Evolutionary conservation across 192 early-diverging fungal genomes (phyloP), one percentile per base, ranked within the genome.

Genomic region (Coemansia erecta): DNA sequence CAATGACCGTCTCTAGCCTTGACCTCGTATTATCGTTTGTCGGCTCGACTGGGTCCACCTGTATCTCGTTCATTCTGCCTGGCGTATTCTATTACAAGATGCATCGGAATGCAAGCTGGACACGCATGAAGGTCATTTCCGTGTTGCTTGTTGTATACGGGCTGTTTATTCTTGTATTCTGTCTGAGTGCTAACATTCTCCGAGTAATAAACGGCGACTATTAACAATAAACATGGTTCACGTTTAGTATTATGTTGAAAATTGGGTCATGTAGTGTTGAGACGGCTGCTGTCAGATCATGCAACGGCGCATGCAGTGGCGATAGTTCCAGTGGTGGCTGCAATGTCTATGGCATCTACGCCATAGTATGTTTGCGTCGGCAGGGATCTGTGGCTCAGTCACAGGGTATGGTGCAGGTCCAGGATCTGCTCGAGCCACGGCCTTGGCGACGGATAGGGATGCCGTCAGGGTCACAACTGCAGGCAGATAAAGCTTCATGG

Each of bases 41-140:
- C 0, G 97, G 97, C 24, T 94, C 95, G 3, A 98, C 97, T 0
- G 97, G 97, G 13, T 94, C 92, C 2, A 98, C 95, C 0, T 88
- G 87, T 28, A 93, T 99, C 40, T 94, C 93, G 47, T 98, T 97
- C 70, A 99, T 99, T 57, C 77, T 99, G 17, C 97, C 97, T 0
- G 92, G 94, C 4, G 41, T 90, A 11, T 93, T 97, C 58, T 98
- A 97, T 79, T 94, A 87, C 80, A 94, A 91, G 74, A 58, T 95
- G 43, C 86, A 89, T 53, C 66, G 81, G 53, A 60, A 81, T 48
- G 64, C 80, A 31, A 75, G 81, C 7, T 92, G 89, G 89, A 77
- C 80, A 15, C 37, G 59, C 10, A 83, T 83, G 70, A 91, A 92
- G 63, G 62, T 89, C 8, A 55, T 81, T 14, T 82, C 92, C 5